Base-by-base conservation (phyloP, 306 rosid genomes). In the Betula pendula region DNA sequence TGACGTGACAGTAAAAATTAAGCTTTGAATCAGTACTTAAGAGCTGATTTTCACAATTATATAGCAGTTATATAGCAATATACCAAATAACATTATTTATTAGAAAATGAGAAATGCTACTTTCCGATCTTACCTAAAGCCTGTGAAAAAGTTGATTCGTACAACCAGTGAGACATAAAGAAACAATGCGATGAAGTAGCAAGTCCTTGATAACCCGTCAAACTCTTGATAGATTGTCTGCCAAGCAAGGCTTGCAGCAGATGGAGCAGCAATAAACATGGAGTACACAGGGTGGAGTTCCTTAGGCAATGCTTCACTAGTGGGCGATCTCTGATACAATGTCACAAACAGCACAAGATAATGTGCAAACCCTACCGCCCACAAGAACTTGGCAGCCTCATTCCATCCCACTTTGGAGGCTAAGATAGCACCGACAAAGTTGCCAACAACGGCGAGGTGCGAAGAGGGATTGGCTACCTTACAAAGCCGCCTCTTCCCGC, bases 261-360 rank as follows among this genome's bases (percentile, higher is more conserved):
- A 91, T 16, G 98, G 95, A 51, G 98, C 96, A 1, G 98, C 95
- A 19, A 91, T 93, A 58, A 93, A 93, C 96, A 93, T 89, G 72
- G 96, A 91, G 75, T 93, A 93, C 68, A 93, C 96, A 10, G 98
- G 98, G 77, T 93, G 98, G 0, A 93, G 85, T 73, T 93, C 98
- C 84, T 91, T 89, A 0, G 96, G 98, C 80, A 93, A 71, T 16
- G 93, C 89, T 84, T 89, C 95, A 48, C 93, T 93, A 10, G 98
- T 91, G 20, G 96, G 98, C 80, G 89, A 77, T 62, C 98, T 89
- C 89, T 91, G 98, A 81, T 91, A 93, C 85, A 91, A 62, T n/a
- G 93, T 93, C 33, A 93, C 98, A 84, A 93, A 93, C 76, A 93
- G 72, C 33, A 93, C 96, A 10, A 88, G 70, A 70, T 93, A 93